These are phyloP conservation scores for Sphagnum fallax DNA, from an alignment of 228 moss, liverwort and hornwort species.

Conservation along the genomic window DNA sequence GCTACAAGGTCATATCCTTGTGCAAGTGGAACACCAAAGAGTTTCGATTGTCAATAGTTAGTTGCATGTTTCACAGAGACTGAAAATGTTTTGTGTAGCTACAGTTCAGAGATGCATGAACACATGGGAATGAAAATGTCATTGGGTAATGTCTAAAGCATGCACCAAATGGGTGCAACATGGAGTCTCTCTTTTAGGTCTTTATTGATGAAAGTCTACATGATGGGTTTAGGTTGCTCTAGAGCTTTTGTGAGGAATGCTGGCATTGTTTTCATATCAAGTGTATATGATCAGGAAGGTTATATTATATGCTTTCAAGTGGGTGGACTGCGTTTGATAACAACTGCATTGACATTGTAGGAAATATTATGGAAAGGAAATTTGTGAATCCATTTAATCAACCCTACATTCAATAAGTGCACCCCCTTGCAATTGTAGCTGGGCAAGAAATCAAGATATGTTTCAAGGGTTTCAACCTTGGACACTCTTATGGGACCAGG, in stretches of 20 bases:
- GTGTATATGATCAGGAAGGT: too few species aligned
- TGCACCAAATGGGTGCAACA: too few species aligned
- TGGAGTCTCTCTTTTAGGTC: too few species aligned
- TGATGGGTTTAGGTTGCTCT: too few species aligned
- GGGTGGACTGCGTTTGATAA: neutral
- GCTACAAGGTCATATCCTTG: slow-evolving; percentile 49
- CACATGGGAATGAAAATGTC: too few species aligned
- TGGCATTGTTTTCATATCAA: too few species aligned
- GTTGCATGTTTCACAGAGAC: slow-evolving; percentile 1
- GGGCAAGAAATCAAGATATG: slow-evolving; percentile 26
- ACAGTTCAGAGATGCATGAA: too few species aligned
- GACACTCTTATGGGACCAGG: slow-evolving; percentile 19
- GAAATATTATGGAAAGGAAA: slow-evolving; percentile 21
- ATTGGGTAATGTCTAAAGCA: too few species aligned
- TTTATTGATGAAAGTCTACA: too few species aligned
- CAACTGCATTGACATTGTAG: slow-evolving; percentile 8
- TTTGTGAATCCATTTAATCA: slow-evolving; percentile 6
- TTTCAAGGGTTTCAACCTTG: slow-evolving; percentile 24
- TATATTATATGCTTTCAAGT: neutral
- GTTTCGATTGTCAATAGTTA: slow-evolving; percentile 62
- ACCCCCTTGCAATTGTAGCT: slow-evolving; percentile 36
- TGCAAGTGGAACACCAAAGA: slow-evolving; percentile 70
- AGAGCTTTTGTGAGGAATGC: too few species aligned
- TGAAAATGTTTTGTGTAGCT: too few species aligned
- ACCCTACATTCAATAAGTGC: slow-evolving; percentile 30